Evolutionary conservation across 208 protist genomes (phyloP).

Genomic region (Wallacemonas sp.): DNA sequence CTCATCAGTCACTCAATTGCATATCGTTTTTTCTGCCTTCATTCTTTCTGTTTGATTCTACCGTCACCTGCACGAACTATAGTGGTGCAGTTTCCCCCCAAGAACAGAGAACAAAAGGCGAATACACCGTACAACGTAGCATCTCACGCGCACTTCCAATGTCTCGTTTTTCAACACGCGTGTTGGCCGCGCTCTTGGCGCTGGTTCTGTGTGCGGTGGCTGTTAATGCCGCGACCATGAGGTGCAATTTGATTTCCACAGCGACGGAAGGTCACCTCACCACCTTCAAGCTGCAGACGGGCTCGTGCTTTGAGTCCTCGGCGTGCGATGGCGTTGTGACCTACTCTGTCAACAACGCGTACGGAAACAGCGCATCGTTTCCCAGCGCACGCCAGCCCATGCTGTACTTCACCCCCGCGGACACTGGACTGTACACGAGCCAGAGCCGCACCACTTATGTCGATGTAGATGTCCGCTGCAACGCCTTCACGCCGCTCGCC

Average conservation of each 20-base stretch:
- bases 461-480: constrained; percentile 44
- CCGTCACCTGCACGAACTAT: too few species aligned
- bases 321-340: constrained; percentile 25
- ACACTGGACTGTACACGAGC: constrained; percentile 26
- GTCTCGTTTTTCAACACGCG: neutral
- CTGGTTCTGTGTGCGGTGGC: constrained; percentile 11
- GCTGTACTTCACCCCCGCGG: constrained; percentile 36
- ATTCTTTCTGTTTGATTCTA: too few species aligned
- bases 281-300: neutral
- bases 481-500: constrained; percentile 46
- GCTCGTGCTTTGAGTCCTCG: neutral
- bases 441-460: constrained; percentile 28
- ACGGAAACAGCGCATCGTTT: constrained; percentile 37
- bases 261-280: constrained; percentile 26
- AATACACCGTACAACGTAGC: too few species aligned
- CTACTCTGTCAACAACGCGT: constrained; percentile 25
- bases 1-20: too few species aligned
- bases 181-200: constrained; percentile 16
- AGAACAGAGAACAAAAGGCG: too few species aligned
- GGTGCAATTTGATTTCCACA: constrained; percentile 41
- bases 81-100: too few species aligned
- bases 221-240: neutral
- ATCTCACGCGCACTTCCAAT: too few species aligned
- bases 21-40: too few species aligned
- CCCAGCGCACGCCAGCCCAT: constrained; percentile 18